These are phyloP conservation scores for Corynespora cassiicola DNA, from an alignment of 2,329 filamentous ascomycete genomes.

Conservation along the genomic window DNA sequence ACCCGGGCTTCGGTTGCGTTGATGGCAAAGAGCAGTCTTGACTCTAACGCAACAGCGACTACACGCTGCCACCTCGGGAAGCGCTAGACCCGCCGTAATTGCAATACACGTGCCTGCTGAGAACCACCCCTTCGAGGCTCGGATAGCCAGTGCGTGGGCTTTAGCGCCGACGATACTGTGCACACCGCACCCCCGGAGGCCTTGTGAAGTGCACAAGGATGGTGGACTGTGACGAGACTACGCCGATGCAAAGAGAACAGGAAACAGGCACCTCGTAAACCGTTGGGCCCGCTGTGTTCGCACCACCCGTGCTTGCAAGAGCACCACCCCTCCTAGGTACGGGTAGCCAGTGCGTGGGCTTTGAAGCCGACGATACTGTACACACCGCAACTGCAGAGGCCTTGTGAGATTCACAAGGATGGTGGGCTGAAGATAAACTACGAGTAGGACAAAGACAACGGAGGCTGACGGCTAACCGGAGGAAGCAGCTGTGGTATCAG, in stretches of 20 bases:
- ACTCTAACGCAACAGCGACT: conserved; percentile 13
- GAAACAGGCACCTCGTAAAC: conserved; percentile 1
- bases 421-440: conserved; percentile 18
- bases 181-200: too few relatives aligned
- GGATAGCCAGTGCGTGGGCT: conserved; percentile 2
- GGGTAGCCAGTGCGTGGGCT: conserved; percentile 16
- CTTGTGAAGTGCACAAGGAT: conserved; percentile 3
- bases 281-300: conserved; percentile 11
- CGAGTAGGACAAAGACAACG: too few relatives aligned
- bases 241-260: neutral
- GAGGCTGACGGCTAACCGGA: too few relatives aligned
- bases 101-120: conserved; percentile 1
- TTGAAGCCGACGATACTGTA: conserved; percentile 5
- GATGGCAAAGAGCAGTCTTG: conserved; percentile 16
- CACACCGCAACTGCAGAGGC: conserved; percentile 13
- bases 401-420: conserved; percentile 24
- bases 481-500: too few relatives aligned
- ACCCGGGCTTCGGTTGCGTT: conserved; percentile 19
- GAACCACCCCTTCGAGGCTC: conserved; percentile 1
- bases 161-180: neutral
- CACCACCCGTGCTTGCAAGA: conserved; percentile 14
- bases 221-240: conserved; percentile 1
- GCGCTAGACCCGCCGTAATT: conserved; percentile 1
- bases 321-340: conserved; percentile 17
- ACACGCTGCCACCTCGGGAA: conserved; percentile 3